A percentile compares a stretch with the other conserved stretches of the same genome.
Evolutionary conservation across 768 basidiomycete species (phyloP).

Genomic region (Auricularia sp.): DNA sequence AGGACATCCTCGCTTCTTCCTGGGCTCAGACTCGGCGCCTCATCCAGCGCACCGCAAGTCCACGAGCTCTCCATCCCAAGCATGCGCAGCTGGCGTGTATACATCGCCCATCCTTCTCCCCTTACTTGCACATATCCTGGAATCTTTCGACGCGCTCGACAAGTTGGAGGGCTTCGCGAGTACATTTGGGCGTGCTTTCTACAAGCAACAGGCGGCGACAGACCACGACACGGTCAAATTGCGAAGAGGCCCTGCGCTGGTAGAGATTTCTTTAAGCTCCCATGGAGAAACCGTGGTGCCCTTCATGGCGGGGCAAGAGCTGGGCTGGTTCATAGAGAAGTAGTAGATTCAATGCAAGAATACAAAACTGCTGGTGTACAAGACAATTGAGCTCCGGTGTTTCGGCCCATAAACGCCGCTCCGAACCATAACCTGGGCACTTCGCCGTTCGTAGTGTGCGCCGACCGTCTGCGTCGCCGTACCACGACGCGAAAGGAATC

Average conservation of each 20-base stretch:
- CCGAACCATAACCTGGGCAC: background rate
- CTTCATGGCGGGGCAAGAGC: conserved; percentile 32
- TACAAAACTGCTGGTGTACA: background rate
- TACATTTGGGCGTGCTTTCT: conserved; percentile 70
- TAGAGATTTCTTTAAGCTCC: conserved; percentile 11
- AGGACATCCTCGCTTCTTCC: conserved; percentile 86
- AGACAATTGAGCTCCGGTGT: background rate
- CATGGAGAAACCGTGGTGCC: conserved; percentile 25
- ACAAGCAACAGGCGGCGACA: conserved; percentile 29
- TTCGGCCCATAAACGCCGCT: background rate
- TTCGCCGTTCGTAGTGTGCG: background rate
- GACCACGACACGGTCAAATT: conserved; percentile 18
- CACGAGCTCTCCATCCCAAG: conserved; percentile 53
- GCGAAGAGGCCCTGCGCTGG: conserved; percentile 17
- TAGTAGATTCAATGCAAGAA: background rate
- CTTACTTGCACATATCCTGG: conserved; percentile 78
- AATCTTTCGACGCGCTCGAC: conserved; percentile 79
- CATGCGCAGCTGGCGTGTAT: conserved; percentile 94
- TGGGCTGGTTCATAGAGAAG: conserved; percentile 24
- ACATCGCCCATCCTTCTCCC: conserved; percentile 90
- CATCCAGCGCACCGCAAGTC: conserved; percentile 67
- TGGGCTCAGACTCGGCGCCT: conserved; percentile 95
- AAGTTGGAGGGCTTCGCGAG: conserved; percentile 75
- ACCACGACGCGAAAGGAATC: background rate
- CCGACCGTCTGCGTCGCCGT: background rate